phyloP scores from a whole-genome alignment of 257 asterid genomes.

The Agastache rugosa region DNA sequence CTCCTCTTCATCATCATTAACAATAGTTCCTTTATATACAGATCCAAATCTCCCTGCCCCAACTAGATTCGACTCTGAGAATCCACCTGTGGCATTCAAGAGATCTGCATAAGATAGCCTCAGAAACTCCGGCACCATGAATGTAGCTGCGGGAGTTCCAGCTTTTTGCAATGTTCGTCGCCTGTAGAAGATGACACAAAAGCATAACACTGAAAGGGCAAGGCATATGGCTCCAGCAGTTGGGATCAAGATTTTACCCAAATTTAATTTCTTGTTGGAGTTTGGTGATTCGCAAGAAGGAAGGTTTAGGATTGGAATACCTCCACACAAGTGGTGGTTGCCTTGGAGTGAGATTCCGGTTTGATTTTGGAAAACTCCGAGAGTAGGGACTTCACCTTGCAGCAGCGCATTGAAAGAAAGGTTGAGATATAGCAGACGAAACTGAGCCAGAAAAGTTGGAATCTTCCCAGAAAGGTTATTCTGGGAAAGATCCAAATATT shows the following conservation, averaged over 20 bases:
- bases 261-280: neutral
- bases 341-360: neutral
- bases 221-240: neutral
- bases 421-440: neutral
- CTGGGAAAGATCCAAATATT: slow-evolving; percentile 4
- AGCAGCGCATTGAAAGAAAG: neutral
- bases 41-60: neutral
- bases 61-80: neutral
- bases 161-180: neutral
- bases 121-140: neutral
- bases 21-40: neutral
- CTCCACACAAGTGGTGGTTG: neutral
- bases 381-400: neutral
- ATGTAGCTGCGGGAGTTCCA: neutral
- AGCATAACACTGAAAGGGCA: neutral
- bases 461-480: slow-evolving; percentile 30
- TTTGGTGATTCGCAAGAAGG: neutral
- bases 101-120: slow-evolving; percentile 14
- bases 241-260: neutral
- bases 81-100: neutral
- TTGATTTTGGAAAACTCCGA: neutral
- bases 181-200: neutral
- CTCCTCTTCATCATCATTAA: neutral
- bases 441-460: neutral
- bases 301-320: neutral